These are phyloP conservation scores for Colletotrichum sp. DNA, from an alignment of 2,329 filamentous ascomycete species.

Conservation along the genomic window DNA sequence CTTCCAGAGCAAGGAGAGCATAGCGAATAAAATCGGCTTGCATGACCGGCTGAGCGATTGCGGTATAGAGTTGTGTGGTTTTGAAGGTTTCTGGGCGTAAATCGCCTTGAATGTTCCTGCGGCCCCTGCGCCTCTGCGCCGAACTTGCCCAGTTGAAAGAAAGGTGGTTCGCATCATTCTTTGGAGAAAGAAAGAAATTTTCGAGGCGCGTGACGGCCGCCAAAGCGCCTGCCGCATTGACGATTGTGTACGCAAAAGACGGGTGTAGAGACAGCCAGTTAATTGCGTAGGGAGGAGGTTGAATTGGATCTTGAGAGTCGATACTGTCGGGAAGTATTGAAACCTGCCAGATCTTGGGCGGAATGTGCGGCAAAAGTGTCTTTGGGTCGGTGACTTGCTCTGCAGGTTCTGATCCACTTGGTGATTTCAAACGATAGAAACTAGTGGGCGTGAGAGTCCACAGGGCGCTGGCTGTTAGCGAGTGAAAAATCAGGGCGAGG, in stretches of 20 bases:
- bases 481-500: not conserved
- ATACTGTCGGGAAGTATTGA: not conserved
- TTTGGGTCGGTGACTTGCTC: not conserved
- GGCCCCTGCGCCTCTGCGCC: too few species aligned
- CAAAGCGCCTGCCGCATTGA: not conserved
- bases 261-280: not conserved
- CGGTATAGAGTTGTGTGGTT: not conserved
- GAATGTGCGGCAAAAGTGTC: not conserved
- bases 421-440: not conserved
- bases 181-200: not conserved
- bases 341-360: not conserved
- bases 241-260: not conserved
- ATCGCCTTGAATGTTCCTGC: not conserved
- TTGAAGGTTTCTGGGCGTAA: not conserved
- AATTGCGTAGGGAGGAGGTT: not conserved
- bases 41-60: not conserved
- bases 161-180: not conserved
- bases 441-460: not conserved
- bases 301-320: not conserved
- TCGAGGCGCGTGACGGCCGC: not conserved
- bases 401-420: not conserved
- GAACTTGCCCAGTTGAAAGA: not conserved
- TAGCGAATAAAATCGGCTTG: not conserved
- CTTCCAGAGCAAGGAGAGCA: not conserved
- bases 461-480: not conserved